Evolutionary conservation across 1,284 basidiomycete genomes (phyloP), one percentile per base, ranked within the genome.

Genomic region (Melampsora larici-populina): DNA sequence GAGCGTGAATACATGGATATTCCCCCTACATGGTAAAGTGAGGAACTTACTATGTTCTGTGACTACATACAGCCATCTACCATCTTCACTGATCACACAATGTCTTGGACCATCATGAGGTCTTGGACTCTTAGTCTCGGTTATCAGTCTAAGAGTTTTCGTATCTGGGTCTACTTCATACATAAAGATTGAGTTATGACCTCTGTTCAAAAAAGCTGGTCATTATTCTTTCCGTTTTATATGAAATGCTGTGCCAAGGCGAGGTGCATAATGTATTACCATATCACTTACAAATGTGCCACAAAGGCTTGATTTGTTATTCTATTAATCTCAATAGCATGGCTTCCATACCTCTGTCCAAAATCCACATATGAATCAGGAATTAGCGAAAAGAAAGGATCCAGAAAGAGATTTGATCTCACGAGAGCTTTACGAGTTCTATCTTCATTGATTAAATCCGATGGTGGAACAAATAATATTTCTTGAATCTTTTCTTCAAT

Each of bases 51-150:
- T 80, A 48, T 83, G 82, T 68, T 83, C 82, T 9, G 82, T 83
- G 0, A 83, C 81, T 0, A 79, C 79, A 46, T 80, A 82, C 1
- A 82, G 48, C 26, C 81, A 60, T 24, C 80, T 66, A 9, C 80
- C 80, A 31, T 79, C 55, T 2, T 80, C 79, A n/a, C 81, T 81
- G 0, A 82, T 80, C 26, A 82, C 81, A 0, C 79, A 69, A 73
- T 83, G 82, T 46, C 82, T 49, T 13, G 82, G 82, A 4, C 82
- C 82, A 79, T 83, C 82, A 4, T 75, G 78, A 0, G 69, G n/a
- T 0, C 67, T 2, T 18, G 78, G 72, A 55, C 79, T 79, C 5
- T 60, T 62, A 0, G 79, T 66, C 48, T 81, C 79, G 24, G 72
- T 73, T 9, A 81, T 29, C 40, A 80, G 78, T 0, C 74, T 17